Conservation (phyloP, 768 basidiomycete genomes). For the Auricularia heimuer region DNA sequence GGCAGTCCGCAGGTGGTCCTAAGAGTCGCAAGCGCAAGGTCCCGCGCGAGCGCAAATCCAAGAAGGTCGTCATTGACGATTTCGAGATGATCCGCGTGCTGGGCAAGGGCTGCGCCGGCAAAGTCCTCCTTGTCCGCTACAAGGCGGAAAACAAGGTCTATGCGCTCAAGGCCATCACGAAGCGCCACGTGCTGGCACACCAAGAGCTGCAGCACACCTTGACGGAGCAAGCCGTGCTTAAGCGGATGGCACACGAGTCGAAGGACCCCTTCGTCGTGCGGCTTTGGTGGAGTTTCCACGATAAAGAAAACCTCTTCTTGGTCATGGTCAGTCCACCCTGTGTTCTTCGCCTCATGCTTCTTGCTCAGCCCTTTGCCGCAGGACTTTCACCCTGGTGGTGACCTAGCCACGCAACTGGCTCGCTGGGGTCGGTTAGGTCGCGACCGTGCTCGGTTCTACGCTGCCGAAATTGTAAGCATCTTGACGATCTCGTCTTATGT, state of each 20-base stretch:
- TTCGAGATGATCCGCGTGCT: constrained; percentile 97
- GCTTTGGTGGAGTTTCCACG: constrained; percentile 96
- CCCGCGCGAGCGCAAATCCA: constrained; percentile 27
- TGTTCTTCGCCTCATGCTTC: not conserved
- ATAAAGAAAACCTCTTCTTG: constrained; percentile 92
- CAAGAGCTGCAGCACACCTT: constrained; percentile 94
- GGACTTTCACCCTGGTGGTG: constrained; percentile 95
- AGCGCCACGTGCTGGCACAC: constrained; percentile 91
- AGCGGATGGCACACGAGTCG: constrained; percentile 73
- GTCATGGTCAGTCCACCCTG: constrained; percentile 61
- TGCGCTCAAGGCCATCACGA: constrained; percentile 96
- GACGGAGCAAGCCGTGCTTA: constrained; percentile 92
- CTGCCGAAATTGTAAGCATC: constrained; percentile 68
- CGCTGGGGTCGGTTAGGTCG: constrained; percentile 90
- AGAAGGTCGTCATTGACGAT: constrained; percentile 77
- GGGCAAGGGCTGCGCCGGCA: constrained; percentile 96
- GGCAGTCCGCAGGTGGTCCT: constrained; percentile 47
- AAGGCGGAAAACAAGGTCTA: constrained; percentile 63
- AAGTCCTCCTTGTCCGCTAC: constrained; percentile 85
- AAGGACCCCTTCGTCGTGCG: constrained; percentile 92
- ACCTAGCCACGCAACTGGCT: constrained; percentile 94
- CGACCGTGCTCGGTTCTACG: constrained; percentile 92
- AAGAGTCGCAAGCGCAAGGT: constrained; percentile 48
- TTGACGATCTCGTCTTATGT: not conserved
- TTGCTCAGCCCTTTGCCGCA: constrained; percentile 17